Conservation (phyloP, 345 rosid species). For the Murraya paniculata region DNA sequence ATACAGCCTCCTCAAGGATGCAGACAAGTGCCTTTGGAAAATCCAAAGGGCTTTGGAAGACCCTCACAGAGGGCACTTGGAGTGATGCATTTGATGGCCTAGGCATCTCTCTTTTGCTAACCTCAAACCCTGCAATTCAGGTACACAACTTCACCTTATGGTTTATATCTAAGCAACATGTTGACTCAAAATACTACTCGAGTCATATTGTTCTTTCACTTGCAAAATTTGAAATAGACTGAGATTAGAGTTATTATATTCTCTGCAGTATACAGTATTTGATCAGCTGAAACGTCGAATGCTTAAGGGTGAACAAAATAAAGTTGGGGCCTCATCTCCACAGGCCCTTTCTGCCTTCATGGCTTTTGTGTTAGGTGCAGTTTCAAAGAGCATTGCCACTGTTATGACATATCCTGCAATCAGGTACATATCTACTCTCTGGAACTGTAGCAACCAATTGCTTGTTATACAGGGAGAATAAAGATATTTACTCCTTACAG, state of each 20-base stretch:
- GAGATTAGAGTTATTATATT: slow-evolving; percentile 7
- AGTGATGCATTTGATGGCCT: slow-evolving; percentile 67
- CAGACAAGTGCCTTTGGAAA: slow-evolving; percentile 82
- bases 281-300: slow-evolving; percentile 77
- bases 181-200: neutral
- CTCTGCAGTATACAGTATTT: slow-evolving; percentile 78
- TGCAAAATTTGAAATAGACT: neutral
- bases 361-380: slow-evolving; percentile 77
- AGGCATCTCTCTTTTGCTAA: slow-evolving; percentile 68
- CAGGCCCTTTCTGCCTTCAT: slow-evolving; percentile 65
- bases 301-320: slow-evolving; percentile 36
- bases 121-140: slow-evolving; percentile 85
- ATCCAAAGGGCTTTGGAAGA: slow-evolving; percentile 76
- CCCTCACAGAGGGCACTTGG: slow-evolving; percentile 57
- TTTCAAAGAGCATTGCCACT: slow-evolving; percentile 83
- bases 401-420: slow-evolving; percentile 85
- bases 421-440: slow-evolving; percentile 36
- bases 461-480: neutral
- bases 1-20: slow-evolving; percentile 85
- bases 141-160: slow-evolving; percentile 27
- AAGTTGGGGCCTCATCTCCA: slow-evolving; percentile 36
- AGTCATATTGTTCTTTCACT: neutral
- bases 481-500: slow-evolving; percentile 28
- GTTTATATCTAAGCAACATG: neutral
- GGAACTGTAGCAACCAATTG: neutral